Evolutionary conservation across 352 stramenopile genomes (phyloP).

Genomic region (Globisporangium parvum): DNA sequence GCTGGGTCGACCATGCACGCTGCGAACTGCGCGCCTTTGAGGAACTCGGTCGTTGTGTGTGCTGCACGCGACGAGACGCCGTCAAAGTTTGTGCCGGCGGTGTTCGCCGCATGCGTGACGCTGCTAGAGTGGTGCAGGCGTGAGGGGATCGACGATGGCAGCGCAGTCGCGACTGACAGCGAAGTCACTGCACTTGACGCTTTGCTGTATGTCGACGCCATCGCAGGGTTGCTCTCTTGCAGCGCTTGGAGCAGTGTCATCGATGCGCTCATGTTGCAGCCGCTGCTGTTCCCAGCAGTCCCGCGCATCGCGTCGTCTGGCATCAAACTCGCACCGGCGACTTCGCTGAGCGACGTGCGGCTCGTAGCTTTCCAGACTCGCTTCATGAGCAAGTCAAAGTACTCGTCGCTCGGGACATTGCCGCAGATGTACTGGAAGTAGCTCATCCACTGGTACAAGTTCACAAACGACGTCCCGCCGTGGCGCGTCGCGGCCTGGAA

Average conservation of each 20-base stretch:
- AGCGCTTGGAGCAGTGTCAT: slow-evolving; percentile 53
- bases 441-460: slow-evolving; percentile 63
- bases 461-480: slow-evolving; percentile 39
- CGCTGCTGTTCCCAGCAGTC: neutral
- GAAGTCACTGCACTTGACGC: neutral
- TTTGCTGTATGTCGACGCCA: slow-evolving; percentile 13
- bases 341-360: slow-evolving; percentile 29
- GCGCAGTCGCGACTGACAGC: slow-evolving; percentile 25
- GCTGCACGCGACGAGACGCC: slow-evolving; percentile 27
- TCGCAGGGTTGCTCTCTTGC: slow-evolving; percentile 32
- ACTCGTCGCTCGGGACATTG: slow-evolving; percentile 65
- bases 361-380: slow-evolving; percentile 57
- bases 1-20: slow-evolving; percentile 53
- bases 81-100: slow-evolving; percentile 9
- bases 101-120: slow-evolving; percentile 15
- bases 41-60: slow-evolving; percentile 54
- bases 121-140: slow-evolving; percentile 20
- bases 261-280: slow-evolving; percentile 2
- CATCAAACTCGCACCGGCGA: neutral
- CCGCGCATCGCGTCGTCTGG: neutral
- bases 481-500: slow-evolving; percentile 32
- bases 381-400: slow-evolving; percentile 70
- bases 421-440: slow-evolving; percentile 72
- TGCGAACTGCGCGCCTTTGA: slow-evolving; percentile 61
- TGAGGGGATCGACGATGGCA: slow-evolving; percentile 16